phyloP scores from a whole-genome alignment of 1,284 basidiomycete species.

The Marasmius tenuissimus region DNA sequence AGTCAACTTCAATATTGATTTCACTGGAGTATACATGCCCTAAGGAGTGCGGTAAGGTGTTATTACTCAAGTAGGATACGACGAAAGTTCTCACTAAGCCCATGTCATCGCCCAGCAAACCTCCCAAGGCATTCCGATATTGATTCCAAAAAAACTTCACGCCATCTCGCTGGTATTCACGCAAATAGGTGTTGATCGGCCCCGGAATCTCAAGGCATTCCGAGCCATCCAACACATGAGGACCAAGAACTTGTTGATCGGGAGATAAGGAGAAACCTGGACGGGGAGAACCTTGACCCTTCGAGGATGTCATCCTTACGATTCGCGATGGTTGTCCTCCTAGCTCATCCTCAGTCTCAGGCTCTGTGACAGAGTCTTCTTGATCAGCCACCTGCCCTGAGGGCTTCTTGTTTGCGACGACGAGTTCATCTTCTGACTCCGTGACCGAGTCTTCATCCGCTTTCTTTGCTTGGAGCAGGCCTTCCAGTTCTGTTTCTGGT shows the following conservation, averaged over 20 bases:
- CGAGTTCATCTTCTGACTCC: background rate
- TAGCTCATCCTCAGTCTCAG: conserved; percentile 31
- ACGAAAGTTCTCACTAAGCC: conserved; percentile 58
- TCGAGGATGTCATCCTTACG: background rate
- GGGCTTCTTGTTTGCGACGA: background rate
- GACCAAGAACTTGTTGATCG: conserved; percentile 39
- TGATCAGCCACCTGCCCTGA: background rate
- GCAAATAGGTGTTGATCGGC: conserved; percentile 76
- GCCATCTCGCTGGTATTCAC: conserved; percentile 85
- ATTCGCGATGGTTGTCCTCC: background rate
- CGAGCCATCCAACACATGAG: conserved; percentile 47
- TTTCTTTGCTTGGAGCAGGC: background rate
- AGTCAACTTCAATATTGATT: background rate
- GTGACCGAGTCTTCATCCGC: background rate
- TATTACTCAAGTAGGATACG: background rate
- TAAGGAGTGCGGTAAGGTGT: conserved; percentile 13
- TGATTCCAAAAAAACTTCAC: conserved; percentile 72
- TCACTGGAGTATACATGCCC: conserved; percentile 20
- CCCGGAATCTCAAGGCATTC: conserved; percentile 60
- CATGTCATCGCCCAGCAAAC: conserved; percentile 88
- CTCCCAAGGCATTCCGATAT: conserved; percentile 65
- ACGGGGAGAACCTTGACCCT: conserved; percentile 29
- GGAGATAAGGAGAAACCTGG: conserved; percentile 53
- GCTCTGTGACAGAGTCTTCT: conserved; percentile 39
- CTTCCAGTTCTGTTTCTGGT: conserved; percentile 23